A percentile compares a stretch with the other conserved stretches of the same genome.
Evolutionary conservation across 768 basidiomycete genomes (phyloP).

Genomic region (Kwoniella shandongensis): DNA sequence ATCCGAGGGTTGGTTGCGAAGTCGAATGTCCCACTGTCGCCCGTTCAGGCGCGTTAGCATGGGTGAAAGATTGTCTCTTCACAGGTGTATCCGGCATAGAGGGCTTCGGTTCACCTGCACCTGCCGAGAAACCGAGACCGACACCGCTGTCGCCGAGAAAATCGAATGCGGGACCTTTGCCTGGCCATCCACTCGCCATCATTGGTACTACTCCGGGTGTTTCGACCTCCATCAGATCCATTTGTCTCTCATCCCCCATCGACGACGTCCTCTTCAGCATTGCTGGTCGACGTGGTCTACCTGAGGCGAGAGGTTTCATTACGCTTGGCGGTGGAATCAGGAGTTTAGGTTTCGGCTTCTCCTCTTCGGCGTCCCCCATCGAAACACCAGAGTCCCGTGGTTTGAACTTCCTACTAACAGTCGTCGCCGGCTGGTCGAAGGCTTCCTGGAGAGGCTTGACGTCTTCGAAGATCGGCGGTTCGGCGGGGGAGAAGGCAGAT

Average conservation of each 20-base stretch:
- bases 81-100: slow-evolving; percentile 53
- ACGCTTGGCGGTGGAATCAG: slow-evolving; percentile 10
- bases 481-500: slow-evolving; percentile 41
- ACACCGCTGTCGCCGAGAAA: slow-evolving; percentile 39
- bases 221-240: slow-evolving; percentile 18
- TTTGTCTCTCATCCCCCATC: slow-evolving; percentile 40
- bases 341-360: slow-evolving; percentile 10
- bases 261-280: slow-evolving; percentile 51
- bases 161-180: slow-evolving; percentile 30
- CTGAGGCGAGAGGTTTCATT: slow-evolving; percentile 13
- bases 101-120: slow-evolving; percentile 31
- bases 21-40: slow-evolving; percentile 38
- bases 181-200: slow-evolving; percentile 42
- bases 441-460: slow-evolving; percentile 50
- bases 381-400: slow-evolving; percentile 50
- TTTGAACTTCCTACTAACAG: slow-evolving; percentile 47
- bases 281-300: slow-evolving; percentile 34
- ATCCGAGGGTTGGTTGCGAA: slow-evolving; percentile 1
- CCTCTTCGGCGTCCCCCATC: slow-evolving; percentile 32
- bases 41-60: slow-evolving; percentile 5
- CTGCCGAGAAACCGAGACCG: slow-evolving; percentile 10
- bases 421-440: slow-evolving; percentile 34
- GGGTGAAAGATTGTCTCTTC: slow-evolving; percentile 38
- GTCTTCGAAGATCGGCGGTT: slow-evolving; percentile 50
- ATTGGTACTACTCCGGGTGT: slow-evolving; percentile 41